Conservation (phyloP, 495 filamentous ascomycete genomes). For the Articulospora tetracladia region DNA sequence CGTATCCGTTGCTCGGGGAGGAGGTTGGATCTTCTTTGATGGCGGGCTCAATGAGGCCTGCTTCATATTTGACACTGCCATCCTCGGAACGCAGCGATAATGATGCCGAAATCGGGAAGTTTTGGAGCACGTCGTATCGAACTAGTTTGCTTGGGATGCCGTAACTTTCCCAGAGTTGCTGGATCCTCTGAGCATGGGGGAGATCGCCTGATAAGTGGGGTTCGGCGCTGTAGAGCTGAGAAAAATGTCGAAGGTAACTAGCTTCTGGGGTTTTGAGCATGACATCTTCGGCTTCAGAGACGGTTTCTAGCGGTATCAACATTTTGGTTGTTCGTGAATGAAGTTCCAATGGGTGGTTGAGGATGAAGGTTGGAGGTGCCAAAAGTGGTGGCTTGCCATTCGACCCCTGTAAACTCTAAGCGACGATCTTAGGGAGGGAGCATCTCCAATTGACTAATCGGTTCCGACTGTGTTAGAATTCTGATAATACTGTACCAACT, state of each 20-base stretch:
- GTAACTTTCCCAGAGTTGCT: constrained; percentile 65
- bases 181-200: neutral
- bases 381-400: neutral
- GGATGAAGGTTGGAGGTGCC: neutral
- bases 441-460: neutral
- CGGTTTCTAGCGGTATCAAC: neutral
- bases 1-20: neutral
- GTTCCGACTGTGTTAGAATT: neutral
- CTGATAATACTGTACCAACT: too few species aligned
- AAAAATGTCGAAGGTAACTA: neutral
- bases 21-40: neutral
- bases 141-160: constrained; percentile 68
- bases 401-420: neutral
- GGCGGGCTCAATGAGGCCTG: neutral
- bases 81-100: constrained; percentile 63
- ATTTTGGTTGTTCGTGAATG: neutral
- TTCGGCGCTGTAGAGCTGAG: neutral
- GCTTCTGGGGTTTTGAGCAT: neutral
- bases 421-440: neutral
- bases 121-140: constrained; percentile 84
- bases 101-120: constrained; percentile 78
- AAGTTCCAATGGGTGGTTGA: neutral
- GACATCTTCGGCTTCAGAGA: neutral
- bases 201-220: neutral
- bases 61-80: constrained; percentile 42